phyloP scores from a whole-genome alignment of 2,329 filamentous ascomycete species.

The Colletotrichum tabaci region DNA sequence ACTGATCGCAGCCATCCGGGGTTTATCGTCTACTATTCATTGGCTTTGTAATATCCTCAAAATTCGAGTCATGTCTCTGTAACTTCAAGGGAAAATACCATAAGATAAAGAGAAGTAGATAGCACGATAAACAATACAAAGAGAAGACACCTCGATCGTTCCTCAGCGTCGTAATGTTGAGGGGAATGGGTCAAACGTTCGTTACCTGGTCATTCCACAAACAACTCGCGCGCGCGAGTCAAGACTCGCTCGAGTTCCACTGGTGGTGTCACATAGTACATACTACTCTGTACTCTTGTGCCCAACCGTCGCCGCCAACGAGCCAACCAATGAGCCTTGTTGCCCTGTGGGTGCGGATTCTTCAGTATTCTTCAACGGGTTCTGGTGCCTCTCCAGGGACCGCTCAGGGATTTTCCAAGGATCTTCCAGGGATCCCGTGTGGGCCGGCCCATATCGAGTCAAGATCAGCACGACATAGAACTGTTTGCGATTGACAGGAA shows the following conservation, averaged over 20 bases:
- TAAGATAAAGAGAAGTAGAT: neutral
- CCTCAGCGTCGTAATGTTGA: neutral
- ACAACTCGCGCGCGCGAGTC: neutral
- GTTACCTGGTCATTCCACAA: slow-evolving; percentile 11
- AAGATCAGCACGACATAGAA: neutral
- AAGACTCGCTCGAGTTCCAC: neutral
- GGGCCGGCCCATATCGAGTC: neutral
- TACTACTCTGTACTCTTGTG: neutral
- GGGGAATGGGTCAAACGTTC: slow-evolving; percentile 12
- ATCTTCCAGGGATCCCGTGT: neutral
- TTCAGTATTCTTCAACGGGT: neutral
- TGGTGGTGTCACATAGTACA: neutral
- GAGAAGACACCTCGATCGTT: neutral
- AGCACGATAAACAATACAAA: no score
- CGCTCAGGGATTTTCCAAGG: neutral
- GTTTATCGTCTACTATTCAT: neutral
- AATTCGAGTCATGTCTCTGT: neutral
- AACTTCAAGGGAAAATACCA: neutral
- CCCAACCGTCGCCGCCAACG: neutral
- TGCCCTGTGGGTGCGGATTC: neutral
- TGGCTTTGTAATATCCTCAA: neutral
- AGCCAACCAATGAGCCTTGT: slow-evolving; percentile 1
- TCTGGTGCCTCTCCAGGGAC: neutral
- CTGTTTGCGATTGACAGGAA: neutral
- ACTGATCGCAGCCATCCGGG: neutral